Conservation (phyloP, 805 yeast species). For the Henningerozyma blattae region DNA sequence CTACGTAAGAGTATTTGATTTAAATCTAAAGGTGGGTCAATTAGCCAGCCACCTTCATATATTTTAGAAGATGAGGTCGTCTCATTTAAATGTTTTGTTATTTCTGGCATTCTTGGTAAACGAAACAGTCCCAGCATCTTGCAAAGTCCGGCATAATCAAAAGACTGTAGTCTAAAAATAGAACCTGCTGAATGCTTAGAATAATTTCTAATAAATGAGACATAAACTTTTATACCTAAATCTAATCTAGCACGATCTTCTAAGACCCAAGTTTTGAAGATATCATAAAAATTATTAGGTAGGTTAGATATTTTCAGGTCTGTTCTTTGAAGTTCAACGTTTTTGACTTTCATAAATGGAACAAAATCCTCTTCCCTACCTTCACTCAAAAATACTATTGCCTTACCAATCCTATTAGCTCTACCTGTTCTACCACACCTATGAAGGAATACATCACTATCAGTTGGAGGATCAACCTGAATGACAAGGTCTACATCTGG, state of each 20-base stretch:
- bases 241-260: slow-evolving; percentile 77
- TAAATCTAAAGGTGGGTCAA: slow-evolving; percentile 37
- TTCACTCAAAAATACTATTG: slow-evolving; percentile 56
- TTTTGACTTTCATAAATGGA: slow-evolving; percentile 66
- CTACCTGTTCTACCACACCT: slow-evolving; percentile 94
- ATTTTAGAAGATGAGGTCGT: slow-evolving; percentile 33
- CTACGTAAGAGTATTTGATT: too few species aligned
- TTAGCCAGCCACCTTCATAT: slow-evolving; percentile 58
- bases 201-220: slow-evolving; percentile 73
- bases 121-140: slow-evolving; percentile 68
- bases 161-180: slow-evolving; percentile 60
- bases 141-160: slow-evolving; percentile 67
- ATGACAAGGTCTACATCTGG: slow-evolving; percentile 89
- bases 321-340: slow-evolving; percentile 38
- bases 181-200: slow-evolving; percentile 82
- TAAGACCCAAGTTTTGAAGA: slow-evolving; percentile 43
- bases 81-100: slow-evolving; percentile 34
- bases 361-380: slow-evolving; percentile 77
- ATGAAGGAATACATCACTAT: slow-evolving; percentile 83
- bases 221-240: slow-evolving; percentile 64
- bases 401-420: slow-evolving; percentile 75
- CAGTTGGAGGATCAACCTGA: slow-evolving; percentile 93
- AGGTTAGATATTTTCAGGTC: slow-evolving; percentile 4
- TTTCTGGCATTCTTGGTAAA: slow-evolving; percentile 92
- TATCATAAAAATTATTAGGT: slow-evolving; percentile 12